A percentile compares a stretch with the other conserved stretches of the same genome.
Evolutionary conservation across 179 eudicot genomes (phyloP).

Genomic region (Sideroxylon spinosum): DNA sequence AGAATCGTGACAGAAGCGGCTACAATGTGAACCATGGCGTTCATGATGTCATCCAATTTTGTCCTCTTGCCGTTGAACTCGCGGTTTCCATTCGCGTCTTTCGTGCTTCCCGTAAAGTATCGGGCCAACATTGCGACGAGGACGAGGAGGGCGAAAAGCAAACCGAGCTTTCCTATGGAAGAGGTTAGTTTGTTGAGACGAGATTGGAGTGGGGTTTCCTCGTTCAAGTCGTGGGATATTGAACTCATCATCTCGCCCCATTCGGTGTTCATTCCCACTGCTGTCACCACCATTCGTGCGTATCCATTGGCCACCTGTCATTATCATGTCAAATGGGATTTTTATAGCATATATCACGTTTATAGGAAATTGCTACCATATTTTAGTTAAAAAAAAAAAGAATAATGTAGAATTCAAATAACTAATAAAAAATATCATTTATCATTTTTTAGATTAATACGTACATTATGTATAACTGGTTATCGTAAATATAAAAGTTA

Average conservation of each 20-base stretch:
- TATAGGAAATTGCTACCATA: too few species aligned
- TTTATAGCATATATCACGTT: too few species aligned
- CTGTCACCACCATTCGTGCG: not conserved
- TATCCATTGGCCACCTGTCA: not conserved
- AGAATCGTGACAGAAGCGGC: slow-evolving; percentile 7
- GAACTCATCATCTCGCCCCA: slow-evolving; percentile 14
- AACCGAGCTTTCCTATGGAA: not conserved
- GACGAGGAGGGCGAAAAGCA: not conserved
- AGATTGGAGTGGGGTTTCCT: slow-evolving; percentile 3
- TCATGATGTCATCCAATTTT: not conserved
- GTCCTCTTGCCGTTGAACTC: not conserved
- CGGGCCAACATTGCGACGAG: not conserved
- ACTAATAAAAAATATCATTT: too few species aligned
- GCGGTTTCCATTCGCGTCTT: not conserved
- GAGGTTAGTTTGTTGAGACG: not conserved
- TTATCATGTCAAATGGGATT: too few species aligned
- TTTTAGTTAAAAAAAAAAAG: too few species aligned
- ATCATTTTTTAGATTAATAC: too few species aligned
- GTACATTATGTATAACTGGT: too few species aligned
- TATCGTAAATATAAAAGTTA: too few species aligned
- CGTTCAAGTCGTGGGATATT: not conserved
- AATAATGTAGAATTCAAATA: too few species aligned
- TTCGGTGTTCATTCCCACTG: not conserved
- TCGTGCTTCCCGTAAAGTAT: not conserved
- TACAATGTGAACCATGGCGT: not conserved